Base-by-base conservation (phyloP, 306 rosid species). In the Luffa aegyptiaca region DNA sequence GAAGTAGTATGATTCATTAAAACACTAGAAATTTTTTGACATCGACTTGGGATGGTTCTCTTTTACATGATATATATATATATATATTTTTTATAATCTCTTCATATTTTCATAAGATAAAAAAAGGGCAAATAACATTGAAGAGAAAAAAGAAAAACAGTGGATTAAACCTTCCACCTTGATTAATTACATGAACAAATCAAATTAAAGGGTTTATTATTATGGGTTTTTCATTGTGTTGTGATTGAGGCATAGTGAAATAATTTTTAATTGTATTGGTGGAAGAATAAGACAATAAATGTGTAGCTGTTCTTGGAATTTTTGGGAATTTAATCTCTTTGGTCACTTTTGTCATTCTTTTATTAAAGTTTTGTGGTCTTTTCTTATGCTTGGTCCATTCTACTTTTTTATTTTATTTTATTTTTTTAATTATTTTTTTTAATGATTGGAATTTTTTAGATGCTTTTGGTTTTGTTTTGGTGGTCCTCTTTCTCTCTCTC, bases 281-380 rank as follows among this genome's bases (percentile, higher is more conserved):
- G 78, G n/a, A 74, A 36, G 48, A 75, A 75, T 35, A 75, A 52
- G 79, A 75, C 79, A 75, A 75, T 36, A 33, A 73, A 46, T 14
- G 17, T 74, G 17, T 16, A 74, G 78, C 33, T 52, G 78, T 51
- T 74, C 17, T 51, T 74, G 17, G 48, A 72, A 31, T 72, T 72
- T 72, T 72, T 72, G 77, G 41, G 44, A 48, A 86, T 81, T 73
- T 68, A 86, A 82, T 79, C 77, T 31, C 77, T 81, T 59, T 79
- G 83, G 77, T 77, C 84, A 80, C 76, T 83, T 83, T 91, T 89
- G 93, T 89, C 90, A 89, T 77, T 81, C 86, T 86, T 5, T 68
- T 82, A 83, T 85, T 87, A 75, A 85, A 80, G 74, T 58, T 68
- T 72, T 70, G 4, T 85, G 88, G 82, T 85, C 79, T 77, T 77